Evolutionary conservation across 352 stramenopile genomes (phyloP).

Genomic region (Globisporangium alternatum): DNA sequence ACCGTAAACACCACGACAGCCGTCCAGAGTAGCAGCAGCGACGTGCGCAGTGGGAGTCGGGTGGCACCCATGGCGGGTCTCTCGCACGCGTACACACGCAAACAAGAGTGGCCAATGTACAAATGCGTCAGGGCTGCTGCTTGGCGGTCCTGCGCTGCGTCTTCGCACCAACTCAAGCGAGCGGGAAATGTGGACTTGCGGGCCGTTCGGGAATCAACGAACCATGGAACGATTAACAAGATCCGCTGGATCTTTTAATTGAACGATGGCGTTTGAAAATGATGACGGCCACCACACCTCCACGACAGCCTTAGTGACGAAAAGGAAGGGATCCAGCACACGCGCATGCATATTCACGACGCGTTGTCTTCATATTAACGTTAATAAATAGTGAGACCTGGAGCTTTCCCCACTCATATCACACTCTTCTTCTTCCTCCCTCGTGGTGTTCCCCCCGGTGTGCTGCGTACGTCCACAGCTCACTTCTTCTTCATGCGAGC

Average conservation of each 20-base stretch:
- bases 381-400: too few species aligned
- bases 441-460: too few species aligned
- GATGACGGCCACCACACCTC: too few species aligned
- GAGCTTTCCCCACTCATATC: neutral
- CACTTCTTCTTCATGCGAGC: too few species aligned
- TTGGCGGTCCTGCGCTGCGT: neutral
- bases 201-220: neutral
- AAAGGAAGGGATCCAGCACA: too few species aligned
- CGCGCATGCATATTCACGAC: too few species aligned
- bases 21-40: slow-evolving; percentile 20
- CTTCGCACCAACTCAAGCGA: neutral
- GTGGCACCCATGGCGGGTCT: neutral
- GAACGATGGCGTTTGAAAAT: neutral
- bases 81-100: neutral
- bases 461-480: too few species aligned
- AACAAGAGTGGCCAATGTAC: neutral
- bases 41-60: slow-evolving; percentile 11
- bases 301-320: too few species aligned
- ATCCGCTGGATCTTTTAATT: neutral
- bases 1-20: neutral
- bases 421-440: too few species aligned
- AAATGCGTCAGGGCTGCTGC: neutral
- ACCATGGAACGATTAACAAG: slow-evolving; percentile 1
- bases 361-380: too few species aligned
- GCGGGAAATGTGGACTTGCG: neutral